Evolutionary conservation across 1,284 basidiomycete species (phyloP).

Genomic region (Ganoderma sinense): DNA sequence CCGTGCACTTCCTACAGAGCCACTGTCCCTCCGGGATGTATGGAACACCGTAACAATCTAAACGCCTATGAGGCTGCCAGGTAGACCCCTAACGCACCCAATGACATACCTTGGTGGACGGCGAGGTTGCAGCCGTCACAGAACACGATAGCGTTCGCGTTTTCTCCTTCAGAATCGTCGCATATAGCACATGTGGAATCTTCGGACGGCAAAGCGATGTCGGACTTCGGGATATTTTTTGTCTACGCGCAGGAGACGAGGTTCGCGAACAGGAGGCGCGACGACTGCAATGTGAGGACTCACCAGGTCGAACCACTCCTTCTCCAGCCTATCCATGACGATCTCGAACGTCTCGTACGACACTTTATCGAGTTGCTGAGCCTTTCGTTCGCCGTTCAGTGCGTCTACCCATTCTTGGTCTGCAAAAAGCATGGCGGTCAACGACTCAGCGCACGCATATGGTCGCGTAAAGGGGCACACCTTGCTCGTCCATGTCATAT

Average conservation of each 20-base stretch:
- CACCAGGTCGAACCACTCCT: slow-evolving; percentile 98
- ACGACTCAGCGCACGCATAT: neutral
- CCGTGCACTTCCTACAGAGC: slow-evolving; percentile 98
- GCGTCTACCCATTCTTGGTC: slow-evolving; percentile 96
- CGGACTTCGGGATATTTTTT: slow-evolving; percentile 89
- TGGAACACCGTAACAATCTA: slow-evolving; percentile 98
- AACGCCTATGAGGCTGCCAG: neutral
- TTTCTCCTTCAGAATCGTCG: slow-evolving; percentile 98
- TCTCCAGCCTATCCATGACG: slow-evolving; percentile 96
- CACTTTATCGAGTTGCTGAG: slow-evolving; percentile 78
- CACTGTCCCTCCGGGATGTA: slow-evolving; percentile 99
- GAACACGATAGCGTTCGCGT: slow-evolving; percentile 98
- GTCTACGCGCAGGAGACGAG: slow-evolving; percentile 58
- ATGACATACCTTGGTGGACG: slow-evolving; percentile 87
- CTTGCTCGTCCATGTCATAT: slow-evolving; percentile 99
- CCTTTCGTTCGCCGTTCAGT: slow-evolving; percentile 85
- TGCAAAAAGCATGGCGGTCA: slow-evolving; percentile 39
- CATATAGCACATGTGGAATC: slow-evolving; percentile 97
- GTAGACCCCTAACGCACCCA: neutral
- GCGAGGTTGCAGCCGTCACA: slow-evolving; percentile 99
- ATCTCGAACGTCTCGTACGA: slow-evolving; percentile 94
- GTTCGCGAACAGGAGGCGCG: slow-evolving; percentile 10
- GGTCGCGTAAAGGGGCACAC: slow-evolving; percentile 50
- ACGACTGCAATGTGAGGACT: slow-evolving; percentile 33
- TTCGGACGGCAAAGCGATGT: slow-evolving; percentile 85